A percentile compares a stretch with the other conserved stretches of the same genome.
Evolutionary conservation across 768 basidiomycete genomes (phyloP).

Genomic region (Naematelia encephala): DNA sequence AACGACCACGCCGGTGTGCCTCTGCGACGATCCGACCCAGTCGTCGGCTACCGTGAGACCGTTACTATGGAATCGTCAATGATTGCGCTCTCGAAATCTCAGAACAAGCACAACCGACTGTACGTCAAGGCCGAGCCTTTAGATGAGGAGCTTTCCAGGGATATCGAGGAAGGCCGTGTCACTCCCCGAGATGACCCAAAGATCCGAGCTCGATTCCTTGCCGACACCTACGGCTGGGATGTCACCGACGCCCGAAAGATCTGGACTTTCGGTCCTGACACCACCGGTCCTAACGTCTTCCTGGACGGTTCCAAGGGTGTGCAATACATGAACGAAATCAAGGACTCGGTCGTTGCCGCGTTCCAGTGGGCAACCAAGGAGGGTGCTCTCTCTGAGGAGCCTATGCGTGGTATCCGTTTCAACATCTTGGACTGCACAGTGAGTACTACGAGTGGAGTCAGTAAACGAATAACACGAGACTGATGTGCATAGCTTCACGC

Average conservation of each 20-base stretch:
- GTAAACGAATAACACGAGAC: not conserved
- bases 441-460: slow-evolving; percentile 8
- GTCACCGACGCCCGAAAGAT: slow-evolving; percentile 99
- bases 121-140: slow-evolving; percentile 89
- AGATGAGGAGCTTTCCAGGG: slow-evolving; percentile 88
- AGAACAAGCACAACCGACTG: slow-evolving; percentile 99
- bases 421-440: slow-evolving; percentile 94
- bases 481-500: slow-evolving; percentile 70
- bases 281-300: slow-evolving; percentile 91
- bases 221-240: slow-evolving; percentile 97
- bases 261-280: slow-evolving; percentile 99
- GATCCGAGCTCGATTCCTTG: slow-evolving; percentile 86
- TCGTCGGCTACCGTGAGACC: slow-evolving; percentile 96
- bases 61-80: slow-evolving; percentile 94
- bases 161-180: slow-evolving; percentile 83
- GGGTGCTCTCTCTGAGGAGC: slow-evolving; percentile 93
- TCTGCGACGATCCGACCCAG: slow-evolving; percentile 89
- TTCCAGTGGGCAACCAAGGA: slow-evolving; percentile 99
- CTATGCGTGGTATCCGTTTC: slow-evolving; percentile 96
- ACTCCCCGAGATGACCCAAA: slow-evolving; percentile 96
- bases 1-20: slow-evolving; percentile 99
- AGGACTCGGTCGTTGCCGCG: slow-evolving; percentile 97
- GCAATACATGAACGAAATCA: slow-evolving; percentile 99
- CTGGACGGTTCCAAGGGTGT: slow-evolving; percentile 99
- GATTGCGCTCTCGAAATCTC: slow-evolving; percentile 95